Base-by-base conservation (phyloP, 352 stramenopile genomes). In the Phytophthora niederhauseri region DNA sequence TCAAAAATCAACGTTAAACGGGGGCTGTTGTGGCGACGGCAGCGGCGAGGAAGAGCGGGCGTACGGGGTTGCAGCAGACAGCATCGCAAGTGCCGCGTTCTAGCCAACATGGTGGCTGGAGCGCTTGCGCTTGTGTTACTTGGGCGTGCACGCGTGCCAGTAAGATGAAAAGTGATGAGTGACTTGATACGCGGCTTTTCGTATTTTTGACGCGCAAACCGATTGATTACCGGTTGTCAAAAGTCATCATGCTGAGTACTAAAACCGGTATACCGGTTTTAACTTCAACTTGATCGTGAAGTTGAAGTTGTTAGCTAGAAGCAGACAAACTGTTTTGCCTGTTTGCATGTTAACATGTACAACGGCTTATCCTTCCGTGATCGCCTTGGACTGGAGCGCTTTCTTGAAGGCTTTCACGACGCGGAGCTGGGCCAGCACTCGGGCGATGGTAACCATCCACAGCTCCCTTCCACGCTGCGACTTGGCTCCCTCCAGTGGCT, bases 91-190 rank as follows among this genome's bases (percentile, higher is more conserved):
- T 9, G 9, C 45, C 19, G 19, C 45, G 19, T 17, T 0, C 45
- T 51, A 19, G 3, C 19, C 9, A 51, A 11, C 45, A 51, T 51
- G 19, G 3, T 28, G 7, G 19, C 41, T 49, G 41, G 17, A 3
- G 15, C 12, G 12, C 12, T 1, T 22, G 3, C 4, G 17, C 4
- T 26, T 26, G 24, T 49, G 41, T 17, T 15, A 24, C 28, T 11
- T 26, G 45, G 49, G 49, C 8, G 22, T 34, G 22, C 12, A 12
- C 48, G 48, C 11, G 49, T 20, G 49, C 15, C n/a, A 14, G 49
- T 22, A 55, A 36, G 12, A 31, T 30, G 49, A 22, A 34, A 34
- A 55, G 49, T 55, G 49, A 55, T 55, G 49, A 55, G 49, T 31
- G 49, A 36, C 49, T 30, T 20, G 22, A 55, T 34, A 20, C 49